A percentile compares a stretch with the other conserved stretches of the same genome.
phyloP scores from a whole-genome alignment of 345 rosid genomes.

The Citrus mangshanensis region DNA sequence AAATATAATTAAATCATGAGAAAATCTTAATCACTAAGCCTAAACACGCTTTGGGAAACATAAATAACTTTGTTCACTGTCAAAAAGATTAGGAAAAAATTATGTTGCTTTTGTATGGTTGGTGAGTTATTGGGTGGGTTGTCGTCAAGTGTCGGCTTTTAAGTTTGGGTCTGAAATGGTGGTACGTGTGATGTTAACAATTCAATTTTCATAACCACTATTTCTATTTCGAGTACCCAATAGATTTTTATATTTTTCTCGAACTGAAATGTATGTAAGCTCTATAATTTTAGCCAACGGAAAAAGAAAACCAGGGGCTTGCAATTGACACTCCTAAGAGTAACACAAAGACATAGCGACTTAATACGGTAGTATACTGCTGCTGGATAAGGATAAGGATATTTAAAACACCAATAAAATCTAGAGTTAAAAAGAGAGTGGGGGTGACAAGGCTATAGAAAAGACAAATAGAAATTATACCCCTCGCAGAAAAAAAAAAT shows the following conservation, averaged over 20 bases:
- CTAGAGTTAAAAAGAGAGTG: no score
- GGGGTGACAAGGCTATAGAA: no score
- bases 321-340: background rate
- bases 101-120: no score
- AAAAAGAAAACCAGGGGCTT: constrained; percentile 8
- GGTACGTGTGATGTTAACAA: background rate
- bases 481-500: no score
- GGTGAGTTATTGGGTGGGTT: background rate
- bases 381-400: no score
- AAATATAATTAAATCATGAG: accelerated
- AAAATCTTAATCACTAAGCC: accelerated
- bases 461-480: no score
- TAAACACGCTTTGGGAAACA: background rate
- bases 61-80: background rate
- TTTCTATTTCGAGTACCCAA: background rate
- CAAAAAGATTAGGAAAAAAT: background rate
- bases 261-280: background rate
- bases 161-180: background rate
- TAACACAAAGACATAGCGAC: background rate
- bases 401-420: no score
- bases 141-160: background rate
- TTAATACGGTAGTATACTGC: background rate
- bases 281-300: background rate
- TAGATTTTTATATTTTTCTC: background rate
- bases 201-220: background rate